Evolutionary conservation across 2,329 filamentous ascomycete species (phyloP).

Genomic region (Penicillium janthinellum): DNA sequence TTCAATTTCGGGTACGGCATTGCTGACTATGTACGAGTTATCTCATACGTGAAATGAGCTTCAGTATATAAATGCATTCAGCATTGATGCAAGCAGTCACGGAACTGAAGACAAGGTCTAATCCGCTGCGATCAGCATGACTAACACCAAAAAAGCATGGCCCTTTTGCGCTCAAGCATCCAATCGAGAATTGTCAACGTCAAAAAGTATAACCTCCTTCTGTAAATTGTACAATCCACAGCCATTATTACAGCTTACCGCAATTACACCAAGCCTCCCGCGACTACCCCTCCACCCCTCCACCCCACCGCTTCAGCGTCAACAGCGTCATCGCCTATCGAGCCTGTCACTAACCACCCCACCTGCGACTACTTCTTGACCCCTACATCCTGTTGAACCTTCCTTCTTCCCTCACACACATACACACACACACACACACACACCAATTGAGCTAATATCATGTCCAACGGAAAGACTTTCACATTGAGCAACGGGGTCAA

Average conservation of each 20-base stretch:
- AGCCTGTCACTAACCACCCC: conserved; percentile 10
- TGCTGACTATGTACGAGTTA: background rate
- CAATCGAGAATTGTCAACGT: background rate
- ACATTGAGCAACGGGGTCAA: conserved; percentile 60
- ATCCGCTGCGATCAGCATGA: background rate
- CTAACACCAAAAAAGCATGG: background rate
- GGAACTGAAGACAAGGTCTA: background rate
- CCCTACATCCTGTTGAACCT: background rate
- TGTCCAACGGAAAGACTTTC: conserved; percentile 59
- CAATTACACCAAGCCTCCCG: background rate
- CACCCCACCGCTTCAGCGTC: conserved; percentile 6
- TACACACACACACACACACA: conserved; percentile 10
- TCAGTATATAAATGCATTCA: too few relatives aligned
- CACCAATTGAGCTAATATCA: conserved; percentile 34
- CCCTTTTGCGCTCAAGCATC: background rate
- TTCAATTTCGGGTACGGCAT: background rate
- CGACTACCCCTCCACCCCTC: background rate
- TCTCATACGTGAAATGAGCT: background rate
- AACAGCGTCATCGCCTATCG: conserved; percentile 23
- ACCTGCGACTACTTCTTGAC: conserved; percentile 11
- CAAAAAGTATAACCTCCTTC: background rate
- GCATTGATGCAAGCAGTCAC: background rate
- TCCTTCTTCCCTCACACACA: conserved; percentile 5
- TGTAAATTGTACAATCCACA: background rate
- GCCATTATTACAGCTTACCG: background rate